Evolutionary conservation across 23 red algal species (phyloP).

Genomic region (Cyanidiococcus yangmingshanensis): DNA sequence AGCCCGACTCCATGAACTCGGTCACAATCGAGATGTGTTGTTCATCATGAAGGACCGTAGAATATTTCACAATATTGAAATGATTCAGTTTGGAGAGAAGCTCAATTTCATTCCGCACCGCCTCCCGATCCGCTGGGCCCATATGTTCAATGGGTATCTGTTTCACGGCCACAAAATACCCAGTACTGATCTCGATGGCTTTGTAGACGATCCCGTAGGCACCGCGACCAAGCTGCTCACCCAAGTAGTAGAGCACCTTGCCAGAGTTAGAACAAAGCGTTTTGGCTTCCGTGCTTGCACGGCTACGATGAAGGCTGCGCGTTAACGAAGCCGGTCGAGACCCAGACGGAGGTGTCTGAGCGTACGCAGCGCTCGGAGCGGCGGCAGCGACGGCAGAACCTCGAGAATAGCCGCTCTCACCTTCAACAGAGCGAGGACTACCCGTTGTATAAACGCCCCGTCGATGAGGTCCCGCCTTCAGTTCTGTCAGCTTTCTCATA

Average conservation of each 20-base stretch:
- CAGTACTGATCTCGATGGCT: slow-evolving; percentile 26
- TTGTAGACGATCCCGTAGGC: slow-evolving; percentile 27
- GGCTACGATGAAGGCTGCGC: not conserved
- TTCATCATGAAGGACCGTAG: slow-evolving; percentile 10
- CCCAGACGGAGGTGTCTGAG: not conserved
- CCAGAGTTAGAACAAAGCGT: not conserved
- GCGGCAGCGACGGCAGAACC: too few species aligned
- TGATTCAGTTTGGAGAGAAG: slow-evolving; percentile 17
- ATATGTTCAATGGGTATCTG: slow-evolving; percentile 22
- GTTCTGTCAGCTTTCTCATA: not conserved
- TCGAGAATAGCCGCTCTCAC: too few species aligned
- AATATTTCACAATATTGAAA: slow-evolving; percentile 18
- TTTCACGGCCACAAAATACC: slow-evolving; percentile 29
- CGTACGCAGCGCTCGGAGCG: too few species aligned
- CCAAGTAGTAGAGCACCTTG: slow-evolving; percentile 16
- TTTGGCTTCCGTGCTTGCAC: slow-evolving; percentile 1
- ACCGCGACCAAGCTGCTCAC: slow-evolving; percentile 24
- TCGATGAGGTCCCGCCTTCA: not conserved
- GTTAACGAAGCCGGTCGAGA: not conserved
- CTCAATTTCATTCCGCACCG: slow-evolving; percentile 16
- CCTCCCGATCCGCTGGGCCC: not conserved
- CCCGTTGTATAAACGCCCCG: not conserved
- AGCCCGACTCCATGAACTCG: slow-evolving; percentile 32
- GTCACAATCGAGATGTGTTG: slow-evolving; percentile 19
- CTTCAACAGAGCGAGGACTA: not conserved